Conservation (phyloP, 192 early-diverging fungal species). For the Backusella liffmaniae region DNA sequence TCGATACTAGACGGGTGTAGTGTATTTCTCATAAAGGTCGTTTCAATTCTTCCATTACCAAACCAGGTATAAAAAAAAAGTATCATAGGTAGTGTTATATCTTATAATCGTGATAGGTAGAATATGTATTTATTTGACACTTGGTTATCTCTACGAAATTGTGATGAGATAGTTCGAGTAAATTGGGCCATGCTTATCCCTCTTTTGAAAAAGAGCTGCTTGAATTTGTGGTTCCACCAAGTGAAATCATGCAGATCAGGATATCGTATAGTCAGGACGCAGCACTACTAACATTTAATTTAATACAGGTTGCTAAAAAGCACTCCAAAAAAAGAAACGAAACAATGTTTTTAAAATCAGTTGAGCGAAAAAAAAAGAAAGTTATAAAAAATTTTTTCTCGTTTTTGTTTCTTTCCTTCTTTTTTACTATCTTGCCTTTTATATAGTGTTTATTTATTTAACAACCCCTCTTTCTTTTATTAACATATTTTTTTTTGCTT, state of each 20-base stretch:
- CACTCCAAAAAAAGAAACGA: background rate
- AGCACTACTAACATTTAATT: conserved; percentile 21
- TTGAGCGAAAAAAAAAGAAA: background rate
- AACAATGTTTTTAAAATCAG: background rate
- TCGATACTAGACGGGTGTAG: conserved; percentile 59
- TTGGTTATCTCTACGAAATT: conserved; percentile 51
- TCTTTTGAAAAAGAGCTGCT: conserved; percentile 38
- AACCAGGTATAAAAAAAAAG: conserved; percentile 38
- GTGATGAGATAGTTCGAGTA: conserved; percentile 31
- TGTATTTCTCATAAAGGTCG: conserved; percentile 58
- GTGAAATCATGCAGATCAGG: conserved; percentile 60
- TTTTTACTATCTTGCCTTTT: background rate
- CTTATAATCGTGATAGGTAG: conserved; percentile 20
- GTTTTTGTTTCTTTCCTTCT: background rate
- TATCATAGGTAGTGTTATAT: background rate
- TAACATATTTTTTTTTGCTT: background rate
- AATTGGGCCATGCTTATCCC: conserved; percentile 23
- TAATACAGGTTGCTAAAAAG: conserved; percentile 20
- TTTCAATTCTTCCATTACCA: conserved; percentile 59
- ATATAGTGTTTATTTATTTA: background rate
- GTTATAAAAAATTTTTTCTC: background rate
- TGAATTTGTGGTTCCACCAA: conserved; percentile 56
- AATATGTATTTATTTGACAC: conserved; percentile 57
- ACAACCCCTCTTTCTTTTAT: background rate
- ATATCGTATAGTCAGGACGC: conserved; percentile 42